Base-by-base conservation (phyloP, 805 yeast genomes). In the Yamadazyma laniorum region DNA sequence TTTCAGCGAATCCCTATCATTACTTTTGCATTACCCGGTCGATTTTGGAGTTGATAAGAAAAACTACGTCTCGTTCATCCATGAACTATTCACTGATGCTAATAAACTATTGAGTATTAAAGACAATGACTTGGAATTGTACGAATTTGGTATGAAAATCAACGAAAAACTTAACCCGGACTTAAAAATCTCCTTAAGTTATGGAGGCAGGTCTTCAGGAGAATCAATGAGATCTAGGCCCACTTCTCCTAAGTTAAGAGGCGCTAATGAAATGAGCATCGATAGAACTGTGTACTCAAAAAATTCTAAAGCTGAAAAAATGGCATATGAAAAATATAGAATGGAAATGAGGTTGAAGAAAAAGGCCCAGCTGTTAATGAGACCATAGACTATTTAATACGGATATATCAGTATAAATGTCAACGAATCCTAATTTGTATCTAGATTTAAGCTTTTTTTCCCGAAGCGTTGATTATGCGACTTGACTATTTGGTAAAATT, bases 11-110 rank as follows among this genome's bases (percentile, higher is more conserved):
- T 68, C 74, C 4, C 55, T 77, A 22, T 67, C 70, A 23, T 49
- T 75, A 13, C 53, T 77, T 5, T 56, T 77, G 19, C 81, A 75
- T 51, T 75, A 73, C 48, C 81, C 80, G 3, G 53, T 60, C n/a
- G 28, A 47, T 5, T 34, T 44, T 12, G 53, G 47, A 25, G 25
- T 49, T n/a, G 42, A 44, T 5, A 35, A 29, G 14, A 45, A 49
- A 11, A 28, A 36, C 2, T 28, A 32, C 5, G 28, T 25, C 15
- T 44, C 55, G 8, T 58, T 65, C 18, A 44, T 60, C 6, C 49
- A 47, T 11, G 52, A 52, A 9, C 40, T 68, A 6, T 57, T 61
- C 37, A 59, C 55, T 25, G 63, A 68, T 37, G 60, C 75, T 5
- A 45, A 58, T 35, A 55, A 55, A 36, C 48, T 73, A 18, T 56